Evolutionary conservation across 1,284 basidiomycete genomes (phyloP).

Genomic region (Thelephora terrestris): DNA sequence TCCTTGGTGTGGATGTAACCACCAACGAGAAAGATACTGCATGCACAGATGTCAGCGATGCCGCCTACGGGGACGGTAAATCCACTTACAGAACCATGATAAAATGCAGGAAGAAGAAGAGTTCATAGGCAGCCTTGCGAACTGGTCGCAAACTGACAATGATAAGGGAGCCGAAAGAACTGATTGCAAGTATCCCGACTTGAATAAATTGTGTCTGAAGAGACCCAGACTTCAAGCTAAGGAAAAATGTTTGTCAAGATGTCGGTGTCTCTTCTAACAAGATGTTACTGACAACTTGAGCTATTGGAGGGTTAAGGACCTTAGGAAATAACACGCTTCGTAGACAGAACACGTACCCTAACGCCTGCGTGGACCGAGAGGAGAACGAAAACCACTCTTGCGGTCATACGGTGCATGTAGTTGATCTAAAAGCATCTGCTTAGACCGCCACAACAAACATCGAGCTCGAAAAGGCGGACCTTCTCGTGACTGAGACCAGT

Average conservation of each 20-base stretch:
- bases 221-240: not conserved
- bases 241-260: not conserved
- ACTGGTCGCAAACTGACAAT: conserved; percentile 17
- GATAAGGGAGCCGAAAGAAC: conserved; percentile 14
- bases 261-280: not conserved
- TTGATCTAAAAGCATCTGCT: conserved; percentile 28
- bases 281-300: not conserved
- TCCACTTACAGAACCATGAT: conserved; percentile 15
- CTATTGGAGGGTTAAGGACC: not conserved
- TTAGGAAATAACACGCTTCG: not conserved
- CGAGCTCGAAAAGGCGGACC: conserved; percentile 14
- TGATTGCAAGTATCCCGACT: conserved; percentile 10
- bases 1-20: conserved; percentile 26
- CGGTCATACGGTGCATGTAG: conserved; percentile 40
- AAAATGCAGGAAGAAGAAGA: conserved; percentile 19
- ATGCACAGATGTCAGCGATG: not conserved
- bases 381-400: conserved; percentile 38
- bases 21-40: conserved; percentile 16
- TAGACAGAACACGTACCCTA: conserved; percentile 24
- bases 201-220: not conserved
- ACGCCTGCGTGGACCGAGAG: conserved; percentile 40
- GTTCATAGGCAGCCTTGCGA: conserved; percentile 15
- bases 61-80: not conserved
- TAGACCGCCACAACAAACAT: not conserved
- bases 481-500: conserved; percentile 54